phyloP scores from a whole-genome alignment of 345 rosid genomes.

The Bruguiera parviflora region DNA sequence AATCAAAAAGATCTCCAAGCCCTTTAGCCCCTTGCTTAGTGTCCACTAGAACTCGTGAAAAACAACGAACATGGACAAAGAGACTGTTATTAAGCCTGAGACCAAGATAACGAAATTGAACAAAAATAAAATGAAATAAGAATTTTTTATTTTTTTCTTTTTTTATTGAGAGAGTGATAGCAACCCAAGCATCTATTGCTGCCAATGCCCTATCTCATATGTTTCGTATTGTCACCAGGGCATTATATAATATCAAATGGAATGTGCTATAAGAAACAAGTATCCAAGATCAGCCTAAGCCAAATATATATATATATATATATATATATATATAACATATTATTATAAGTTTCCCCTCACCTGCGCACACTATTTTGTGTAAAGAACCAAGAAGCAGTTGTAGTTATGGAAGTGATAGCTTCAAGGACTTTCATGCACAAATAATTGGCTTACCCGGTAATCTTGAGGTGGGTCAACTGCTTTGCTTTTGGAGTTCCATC shows the following conservation, averaged over 20 bases:
- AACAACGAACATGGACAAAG: slow-evolving; percentile 67
- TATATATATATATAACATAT: too few species aligned
- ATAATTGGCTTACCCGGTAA: too few species aligned
- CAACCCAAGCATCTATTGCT: slow-evolving; percentile 79
- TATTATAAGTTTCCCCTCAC: too few species aligned
- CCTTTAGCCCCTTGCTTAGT: slow-evolving; percentile 95
- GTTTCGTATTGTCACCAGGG: slow-evolving; percentile 95
- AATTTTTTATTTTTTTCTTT: slow-evolving; percentile 21
- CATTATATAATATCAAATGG: slow-evolving; percentile 76
- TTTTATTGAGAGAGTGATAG: slow-evolving; percentile 85
- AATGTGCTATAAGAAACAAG: slow-evolving; percentile 45
- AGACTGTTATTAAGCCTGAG: slow-evolving; percentile 9
- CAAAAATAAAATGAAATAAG: slow-evolving; percentile 12
- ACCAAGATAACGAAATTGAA: background rate
- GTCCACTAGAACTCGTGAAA: slow-evolving; percentile 64
- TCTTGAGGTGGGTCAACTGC: too few species aligned
- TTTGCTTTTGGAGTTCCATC: too few species aligned
- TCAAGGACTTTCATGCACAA: too few species aligned
- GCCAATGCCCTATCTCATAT: slow-evolving; percentile 83
- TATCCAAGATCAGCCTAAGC: too few species aligned
- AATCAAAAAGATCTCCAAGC: slow-evolving; percentile 70
- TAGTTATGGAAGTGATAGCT: too few species aligned
- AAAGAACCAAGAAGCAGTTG: too few species aligned
- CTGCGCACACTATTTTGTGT: too few species aligned
- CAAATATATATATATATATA: too few species aligned